Conservation (phyloP, 148 eudicot genomes). For the Silene uniflora region DNA sequence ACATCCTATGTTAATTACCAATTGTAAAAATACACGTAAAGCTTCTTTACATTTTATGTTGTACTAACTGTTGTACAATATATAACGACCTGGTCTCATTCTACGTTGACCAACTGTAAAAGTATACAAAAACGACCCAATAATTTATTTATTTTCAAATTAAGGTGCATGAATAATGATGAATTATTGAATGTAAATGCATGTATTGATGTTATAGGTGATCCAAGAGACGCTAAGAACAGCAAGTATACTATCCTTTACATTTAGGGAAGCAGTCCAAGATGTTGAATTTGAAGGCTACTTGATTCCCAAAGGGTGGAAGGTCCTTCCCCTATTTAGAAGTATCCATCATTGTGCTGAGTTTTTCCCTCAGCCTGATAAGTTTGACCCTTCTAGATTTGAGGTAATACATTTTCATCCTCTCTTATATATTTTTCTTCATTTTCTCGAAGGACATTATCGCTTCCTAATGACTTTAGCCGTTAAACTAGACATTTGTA, state of each 20-base stretch:
- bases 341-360: conserved; percentile 68
- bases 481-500: no score
- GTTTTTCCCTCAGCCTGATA: conserved; percentile 71
- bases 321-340: conserved; percentile 84
- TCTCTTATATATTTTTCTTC: not conserved
- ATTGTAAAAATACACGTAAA: no score
- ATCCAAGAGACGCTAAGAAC: conserved; percentile 82
- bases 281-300: conserved; percentile 81
- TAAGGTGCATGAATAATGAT: no score
- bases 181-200: no score
- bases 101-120: no score
- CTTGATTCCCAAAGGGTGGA: conserved; percentile 89
- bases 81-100: no score
- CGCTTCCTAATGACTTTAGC: no score
- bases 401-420: conserved; percentile 42
- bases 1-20: no score
- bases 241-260: conserved; percentile 82
- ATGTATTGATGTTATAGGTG: conserved; percentile 33
- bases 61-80: no score
- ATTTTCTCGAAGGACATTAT: not conserved
- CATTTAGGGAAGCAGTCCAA: conserved; percentile 84
- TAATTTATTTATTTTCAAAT: no score
- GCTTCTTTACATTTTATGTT: no score
- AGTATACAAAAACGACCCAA: no score
- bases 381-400: conserved; percentile 87